These are phyloP conservation scores for Xylariaceae sp. DNA, from an alignment of 2,329 filamentous ascomycete species.

Conservation along the genomic window DNA sequence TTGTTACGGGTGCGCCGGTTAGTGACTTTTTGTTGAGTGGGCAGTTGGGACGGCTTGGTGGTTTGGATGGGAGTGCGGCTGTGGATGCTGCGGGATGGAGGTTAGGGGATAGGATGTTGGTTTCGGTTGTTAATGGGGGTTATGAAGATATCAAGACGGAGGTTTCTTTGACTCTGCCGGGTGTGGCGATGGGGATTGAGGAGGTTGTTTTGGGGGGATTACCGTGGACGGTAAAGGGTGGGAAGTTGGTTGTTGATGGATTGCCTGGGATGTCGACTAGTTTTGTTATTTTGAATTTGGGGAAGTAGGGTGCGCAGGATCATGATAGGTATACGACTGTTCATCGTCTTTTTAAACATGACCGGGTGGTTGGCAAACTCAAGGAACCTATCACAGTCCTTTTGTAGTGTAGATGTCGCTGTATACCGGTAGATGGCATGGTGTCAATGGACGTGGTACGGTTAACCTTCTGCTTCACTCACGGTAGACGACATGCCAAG, in stretches of 20 bases:
- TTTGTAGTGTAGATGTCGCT: too few species aligned
- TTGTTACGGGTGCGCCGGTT: conserved; percentile 35
- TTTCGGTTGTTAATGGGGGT: conserved; percentile 35
- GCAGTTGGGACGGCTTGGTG: conserved; percentile 16
- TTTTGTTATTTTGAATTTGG: conserved; percentile 30
- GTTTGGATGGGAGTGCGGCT: conserved; percentile 17
- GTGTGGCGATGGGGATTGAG: conserved; percentile 17
- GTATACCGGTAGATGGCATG: too few species aligned
- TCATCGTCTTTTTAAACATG: too few species aligned
- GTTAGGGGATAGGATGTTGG: conserved; percentile 27
- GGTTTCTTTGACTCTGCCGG: conserved; percentile 20
- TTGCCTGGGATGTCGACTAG: conserved; percentile 33
- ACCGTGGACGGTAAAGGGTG: conserved; percentile 22
- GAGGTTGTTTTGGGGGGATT: conserved; percentile 3
- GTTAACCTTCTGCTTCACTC: too few species aligned
- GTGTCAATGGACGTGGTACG: too few species aligned
- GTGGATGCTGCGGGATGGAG: conserved; percentile 37
- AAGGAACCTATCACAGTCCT: too few species aligned
- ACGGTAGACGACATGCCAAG: too few species aligned
- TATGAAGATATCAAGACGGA: conserved; percentile 18
- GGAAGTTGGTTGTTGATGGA: conserved; percentile 22
- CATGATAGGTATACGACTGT: too few species aligned
- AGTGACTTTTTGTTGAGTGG: conserved; percentile 37
- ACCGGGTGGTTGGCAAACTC: too few species aligned
- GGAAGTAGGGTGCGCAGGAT: not conserved